Percentiles rank a stretch among this genome's conserved stretches.
These are phyloP conservation scores for Cajanus cajan DNA, from an alignment of 306 rosid species.

Conservation along the genomic window DNA sequence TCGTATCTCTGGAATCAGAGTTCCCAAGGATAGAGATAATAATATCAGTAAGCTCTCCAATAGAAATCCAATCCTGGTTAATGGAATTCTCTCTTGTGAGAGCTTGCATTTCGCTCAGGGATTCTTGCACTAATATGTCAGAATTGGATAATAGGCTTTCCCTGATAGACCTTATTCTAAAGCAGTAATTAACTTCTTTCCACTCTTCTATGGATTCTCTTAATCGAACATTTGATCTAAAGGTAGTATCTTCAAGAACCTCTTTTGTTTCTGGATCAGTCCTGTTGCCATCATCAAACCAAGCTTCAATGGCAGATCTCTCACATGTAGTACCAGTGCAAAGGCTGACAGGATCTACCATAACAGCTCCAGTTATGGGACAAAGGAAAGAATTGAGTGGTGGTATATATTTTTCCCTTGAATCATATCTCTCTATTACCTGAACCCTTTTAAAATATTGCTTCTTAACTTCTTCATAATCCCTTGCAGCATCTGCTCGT, in stretches of 20 bases:
- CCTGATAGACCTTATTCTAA: conserved; percentile 53
- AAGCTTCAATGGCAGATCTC: conserved; percentile 55
- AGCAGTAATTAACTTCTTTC: conserved; percentile 74
- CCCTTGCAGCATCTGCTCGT: conserved; percentile 75
- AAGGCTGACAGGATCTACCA: conserved; percentile 70
- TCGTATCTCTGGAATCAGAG: conserved; percentile 47
- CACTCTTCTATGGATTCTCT: conserved; percentile 81
- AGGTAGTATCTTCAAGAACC: conserved; percentile 54
- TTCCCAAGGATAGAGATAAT: conserved; percentile 50
- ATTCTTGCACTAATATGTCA: conserved; percentile 37
- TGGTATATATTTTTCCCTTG: conserved; percentile 52
- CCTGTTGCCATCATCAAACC: conserved; percentile 50
- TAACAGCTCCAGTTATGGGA: conserved; percentile 47
- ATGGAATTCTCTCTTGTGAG: conserved; percentile 60
- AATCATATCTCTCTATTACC: conserved; percentile 52
- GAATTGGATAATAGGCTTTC: conserved; percentile 36
- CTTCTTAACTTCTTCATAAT: conserved; percentile 66
- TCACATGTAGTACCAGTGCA: conserved; percentile 81
- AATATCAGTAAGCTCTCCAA: conserved; percentile 60
- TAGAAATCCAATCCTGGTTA: conserved; percentile 74
- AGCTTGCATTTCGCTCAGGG: conserved; percentile 52
- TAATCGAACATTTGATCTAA: conserved; percentile 56
- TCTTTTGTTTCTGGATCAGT: conserved; percentile 63
- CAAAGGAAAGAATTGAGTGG: conserved; percentile 67
- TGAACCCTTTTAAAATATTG: conserved; percentile 56